These are phyloP conservation scores for Globisporangium iwayamae DNA, from an alignment of 352 stramenopile genomes.

Conservation along the genomic window DNA sequence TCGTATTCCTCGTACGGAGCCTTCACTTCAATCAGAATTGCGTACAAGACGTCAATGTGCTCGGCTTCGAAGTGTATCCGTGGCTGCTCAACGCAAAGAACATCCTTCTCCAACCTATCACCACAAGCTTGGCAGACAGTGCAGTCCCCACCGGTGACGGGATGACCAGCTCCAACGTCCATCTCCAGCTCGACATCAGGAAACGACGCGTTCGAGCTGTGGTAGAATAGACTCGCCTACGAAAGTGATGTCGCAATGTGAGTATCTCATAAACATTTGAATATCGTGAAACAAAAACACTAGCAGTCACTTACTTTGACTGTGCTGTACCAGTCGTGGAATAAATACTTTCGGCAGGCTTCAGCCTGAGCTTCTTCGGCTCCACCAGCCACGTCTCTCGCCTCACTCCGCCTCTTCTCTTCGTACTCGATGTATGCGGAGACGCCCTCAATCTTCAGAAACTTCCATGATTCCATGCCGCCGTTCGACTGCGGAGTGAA, in stretches of 20 bases:
- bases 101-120: constrained; percentile 19
- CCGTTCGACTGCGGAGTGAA: constrained; percentile 75
- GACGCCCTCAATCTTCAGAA: constrained; percentile 60
- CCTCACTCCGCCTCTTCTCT: constrained; percentile 9
- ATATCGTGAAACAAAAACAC: background rate
- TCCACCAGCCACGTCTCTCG: background rate
- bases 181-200: constrained; percentile 80
- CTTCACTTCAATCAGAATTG: constrained; percentile 85
- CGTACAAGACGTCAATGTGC: constrained; percentile 83
- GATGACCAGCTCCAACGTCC: constrained; percentile 40
- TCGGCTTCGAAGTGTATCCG: constrained; percentile 69
- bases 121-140: constrained; percentile 32
- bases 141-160: constrained; percentile 27
- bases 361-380: constrained; percentile 14
- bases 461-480: constrained; percentile 77
- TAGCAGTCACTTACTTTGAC: constrained; percentile 47
- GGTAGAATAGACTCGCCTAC: constrained; percentile 66
- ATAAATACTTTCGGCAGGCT: constrained; percentile 63
- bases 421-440: constrained; percentile 73
- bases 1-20: constrained; percentile 86
- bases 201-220: constrained; percentile 73
- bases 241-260: background rate
- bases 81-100: constrained; percentile 26
- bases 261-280: background rate
- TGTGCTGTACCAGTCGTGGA: constrained; percentile 79